A percentile compares a stretch with the other conserved stretches of the same genome.
Conservation (phyloP, 129 eudicot species). For the Flaveria brownii region DNA sequence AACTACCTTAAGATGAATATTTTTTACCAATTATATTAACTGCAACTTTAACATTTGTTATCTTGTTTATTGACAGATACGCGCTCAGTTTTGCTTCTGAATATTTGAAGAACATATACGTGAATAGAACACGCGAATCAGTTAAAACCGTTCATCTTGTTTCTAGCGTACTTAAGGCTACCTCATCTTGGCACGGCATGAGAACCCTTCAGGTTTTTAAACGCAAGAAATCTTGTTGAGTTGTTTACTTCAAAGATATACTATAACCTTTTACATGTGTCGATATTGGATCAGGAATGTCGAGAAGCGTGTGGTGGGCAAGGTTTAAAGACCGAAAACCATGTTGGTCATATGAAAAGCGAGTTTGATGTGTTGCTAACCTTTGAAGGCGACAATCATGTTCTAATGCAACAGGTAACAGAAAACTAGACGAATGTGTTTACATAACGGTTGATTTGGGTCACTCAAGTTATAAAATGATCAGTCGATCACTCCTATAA, state of each 20-base stretch:
- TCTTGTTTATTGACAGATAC: conserved; percentile 48
- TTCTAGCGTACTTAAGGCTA: conserved; percentile 89
- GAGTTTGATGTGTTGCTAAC: conserved; percentile 88
- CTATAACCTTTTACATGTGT: background rate
- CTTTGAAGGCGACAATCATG: conserved; percentile 91
- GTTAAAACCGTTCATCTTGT: conserved; percentile 77
- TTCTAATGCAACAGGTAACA: conserved; percentile 95
- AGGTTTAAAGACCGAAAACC: conserved; percentile 78
- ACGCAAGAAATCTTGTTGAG: background rate
- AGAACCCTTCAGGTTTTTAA: conserved; percentile 84
- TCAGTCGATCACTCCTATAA: background rate
- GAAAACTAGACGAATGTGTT: background rate
- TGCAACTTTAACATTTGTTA: background rate
- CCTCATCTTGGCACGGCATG: conserved; percentile 78
- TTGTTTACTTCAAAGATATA: background rate
- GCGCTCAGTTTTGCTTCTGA: conserved; percentile 83
- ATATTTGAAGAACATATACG: conserved; percentile 65
- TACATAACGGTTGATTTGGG: background rate
- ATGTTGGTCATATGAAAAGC: conserved; percentile 80
- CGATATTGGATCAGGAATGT: conserved; percentile 53
- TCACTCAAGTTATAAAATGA: background rate
- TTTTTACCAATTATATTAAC: background rate
- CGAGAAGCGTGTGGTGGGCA: conserved; percentile 93
- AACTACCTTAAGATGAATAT: too few species aligned
- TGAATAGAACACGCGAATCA: conserved; percentile 66